Percentiles rank a stretch among this genome's conserved stretches.
phyloP scores from a whole-genome alignment of 1,284 basidiomycete genomes.

The Fomitopsis palustris region DNA sequence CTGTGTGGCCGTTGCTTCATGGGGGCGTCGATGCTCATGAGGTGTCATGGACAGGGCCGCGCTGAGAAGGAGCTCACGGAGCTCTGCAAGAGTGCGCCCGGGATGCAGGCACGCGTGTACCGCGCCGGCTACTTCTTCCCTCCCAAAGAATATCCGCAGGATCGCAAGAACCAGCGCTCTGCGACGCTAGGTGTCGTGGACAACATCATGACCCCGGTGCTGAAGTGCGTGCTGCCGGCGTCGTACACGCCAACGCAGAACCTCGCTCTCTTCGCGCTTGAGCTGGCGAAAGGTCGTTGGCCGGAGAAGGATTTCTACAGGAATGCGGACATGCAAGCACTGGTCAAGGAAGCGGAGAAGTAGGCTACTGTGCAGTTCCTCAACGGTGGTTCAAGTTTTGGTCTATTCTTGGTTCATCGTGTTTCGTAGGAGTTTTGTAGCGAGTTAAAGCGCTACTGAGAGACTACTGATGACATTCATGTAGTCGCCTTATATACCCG shows the following conservation, averaged over 20 bases:
- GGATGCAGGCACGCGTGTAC: conserved; percentile 22
- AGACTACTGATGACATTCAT: too few relatives aligned
- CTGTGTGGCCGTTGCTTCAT: too few relatives aligned
- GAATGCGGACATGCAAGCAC: conserved; percentile 22
- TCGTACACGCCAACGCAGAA: conserved; percentile 20
- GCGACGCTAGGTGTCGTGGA: conserved; percentile 13
- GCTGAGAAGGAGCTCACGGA: conserved; percentile 26
- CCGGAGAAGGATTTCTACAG: conserved; percentile 20
- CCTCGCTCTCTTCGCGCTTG: conserved; percentile 25
- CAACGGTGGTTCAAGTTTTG: too few relatives aligned
- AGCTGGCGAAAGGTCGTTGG: conserved; percentile 30
- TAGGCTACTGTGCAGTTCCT: too few relatives aligned
- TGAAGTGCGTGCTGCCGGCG: conserved; percentile 13
- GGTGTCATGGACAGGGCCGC: too few relatives aligned
- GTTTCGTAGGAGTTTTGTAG: too few relatives aligned
- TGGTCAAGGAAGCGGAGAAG: conserved; percentile 16
- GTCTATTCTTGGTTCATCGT: too few relatives aligned
- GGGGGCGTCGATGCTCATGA: too few relatives aligned
- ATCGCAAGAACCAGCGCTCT: conserved; percentile 26
- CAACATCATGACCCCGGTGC: conserved; percentile 11
- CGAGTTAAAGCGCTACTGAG: too few relatives aligned
- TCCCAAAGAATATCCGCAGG: conserved; percentile 24
- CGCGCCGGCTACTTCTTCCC: conserved; percentile 33
- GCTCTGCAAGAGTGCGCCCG: conserved; percentile 16
- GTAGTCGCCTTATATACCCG: too few relatives aligned